Conservation (phyloP, 495 filamentous ascomycete species). For the Hyaloscypha bicolor region DNA sequence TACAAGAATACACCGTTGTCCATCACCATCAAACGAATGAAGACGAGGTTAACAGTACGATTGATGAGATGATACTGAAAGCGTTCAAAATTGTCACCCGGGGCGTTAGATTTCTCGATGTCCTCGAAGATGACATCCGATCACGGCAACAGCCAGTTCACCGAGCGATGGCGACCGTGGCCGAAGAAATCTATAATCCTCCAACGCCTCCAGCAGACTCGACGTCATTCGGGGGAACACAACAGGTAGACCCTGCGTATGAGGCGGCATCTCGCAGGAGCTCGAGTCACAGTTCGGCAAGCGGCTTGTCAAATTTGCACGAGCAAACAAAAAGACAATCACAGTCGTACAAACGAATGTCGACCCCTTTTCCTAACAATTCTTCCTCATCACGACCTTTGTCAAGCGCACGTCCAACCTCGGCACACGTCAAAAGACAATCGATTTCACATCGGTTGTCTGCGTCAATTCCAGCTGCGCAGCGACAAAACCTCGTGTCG, state of each 20-base stretch:
- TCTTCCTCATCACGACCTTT: constrained; percentile 25
- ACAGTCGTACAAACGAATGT: constrained; percentile 32
- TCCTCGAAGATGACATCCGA: constrained; percentile 71
- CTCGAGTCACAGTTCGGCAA: constrained; percentile 32
- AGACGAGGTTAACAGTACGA: constrained; percentile 69
- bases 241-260: constrained; percentile 40
- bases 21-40: constrained; percentile 44
- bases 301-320: constrained; percentile 23
- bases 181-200: constrained; percentile 63
- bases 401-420: constrained; percentile 22
- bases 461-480: constrained; percentile 41
- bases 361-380: constrained; percentile 23
- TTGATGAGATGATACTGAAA: constrained; percentile 91
- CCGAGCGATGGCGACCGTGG: constrained; percentile 60
- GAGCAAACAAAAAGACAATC: constrained; percentile 33
- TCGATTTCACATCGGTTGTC: constrained; percentile 59
- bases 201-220: constrained; percentile 74
- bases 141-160: constrained; percentile 51
- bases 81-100: constrained; percentile 93
- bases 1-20: constrained; percentile 66
- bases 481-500: constrained; percentile 49
- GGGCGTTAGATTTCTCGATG: constrained; percentile 88
- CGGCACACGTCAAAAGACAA: constrained; percentile 38
- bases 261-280: constrained; percentile 33
- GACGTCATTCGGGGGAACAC: constrained; percentile 40